Evolutionary conservation across 2,329 filamentous ascomycete genomes (phyloP).

Genomic region (Exutisphaerella laricina): DNA sequence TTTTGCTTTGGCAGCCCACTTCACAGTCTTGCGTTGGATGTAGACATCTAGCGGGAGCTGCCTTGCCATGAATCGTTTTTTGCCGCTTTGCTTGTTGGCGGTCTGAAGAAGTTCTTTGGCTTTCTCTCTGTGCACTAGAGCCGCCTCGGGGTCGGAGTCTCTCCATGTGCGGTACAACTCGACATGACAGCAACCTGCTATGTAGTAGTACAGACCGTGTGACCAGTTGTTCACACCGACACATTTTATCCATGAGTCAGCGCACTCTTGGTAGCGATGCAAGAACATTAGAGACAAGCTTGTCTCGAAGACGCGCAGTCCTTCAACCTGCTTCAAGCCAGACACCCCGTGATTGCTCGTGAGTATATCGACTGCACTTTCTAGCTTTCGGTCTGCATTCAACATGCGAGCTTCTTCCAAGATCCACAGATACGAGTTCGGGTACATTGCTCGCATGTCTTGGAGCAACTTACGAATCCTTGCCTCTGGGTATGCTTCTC

Average conservation of each 20-base stretch:
- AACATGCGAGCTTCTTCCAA: conserved; percentile 80
- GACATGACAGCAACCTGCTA: conserved; percentile 71
- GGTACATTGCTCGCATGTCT: conserved; percentile 72
- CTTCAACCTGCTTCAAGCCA: conserved; percentile 82
- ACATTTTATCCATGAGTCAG: conserved; percentile 64
- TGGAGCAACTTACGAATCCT: conserved; percentile 62
- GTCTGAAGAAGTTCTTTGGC: conserved; percentile 67
- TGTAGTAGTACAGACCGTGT: conserved; percentile 82
- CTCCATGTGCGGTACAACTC: conserved; percentile 69
- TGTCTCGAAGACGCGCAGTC: conserved; percentile 78
- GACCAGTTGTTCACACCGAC: conserved; percentile 86
- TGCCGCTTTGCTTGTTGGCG: conserved; percentile 68
- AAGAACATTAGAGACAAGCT: conserved; percentile 72
- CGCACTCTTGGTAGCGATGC: conserved; percentile 69
- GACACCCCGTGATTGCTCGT: conserved; percentile 37
- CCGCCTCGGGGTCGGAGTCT: conserved; percentile 42
- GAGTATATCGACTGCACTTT: conserved; percentile 59
- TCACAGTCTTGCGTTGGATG: conserved; percentile 73
- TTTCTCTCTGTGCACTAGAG: conserved; percentile 38
- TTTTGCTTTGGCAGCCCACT: conserved; percentile 77
- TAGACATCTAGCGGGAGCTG: conserved; percentile 89
- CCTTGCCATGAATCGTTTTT: conserved; percentile 82
- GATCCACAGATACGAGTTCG: conserved; percentile 76
- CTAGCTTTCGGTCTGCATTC: conserved; percentile 60
- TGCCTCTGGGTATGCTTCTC: conserved; percentile 60